These are phyloP conservation scores for Psophocarpus tetragonolobus DNA, from an alignment of 306 rosid species.

Conservation along the genomic window DNA sequence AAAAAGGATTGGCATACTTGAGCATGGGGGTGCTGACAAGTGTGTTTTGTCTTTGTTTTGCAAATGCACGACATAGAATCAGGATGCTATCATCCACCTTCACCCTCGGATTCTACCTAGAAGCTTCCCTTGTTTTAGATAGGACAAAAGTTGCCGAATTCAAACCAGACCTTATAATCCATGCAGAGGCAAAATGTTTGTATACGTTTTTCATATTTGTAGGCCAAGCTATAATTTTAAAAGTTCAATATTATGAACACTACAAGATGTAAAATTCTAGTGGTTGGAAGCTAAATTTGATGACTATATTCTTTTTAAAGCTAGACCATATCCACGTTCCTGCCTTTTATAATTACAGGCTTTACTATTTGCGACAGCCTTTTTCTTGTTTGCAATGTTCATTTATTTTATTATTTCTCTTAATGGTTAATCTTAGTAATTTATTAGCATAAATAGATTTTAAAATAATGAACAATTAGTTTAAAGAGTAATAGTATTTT, in stretches of 20 bases:
- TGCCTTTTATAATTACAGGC: too few species aligned
- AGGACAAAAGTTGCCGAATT: slow-evolving; percentile 28
- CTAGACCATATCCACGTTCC: not conserved
- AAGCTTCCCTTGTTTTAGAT: slow-evolving; percentile 28
- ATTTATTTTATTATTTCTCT: too few species aligned
- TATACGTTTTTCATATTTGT: not conserved
- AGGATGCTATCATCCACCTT: slow-evolving; percentile 14
- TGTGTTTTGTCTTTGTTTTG: slow-evolving; percentile 32
- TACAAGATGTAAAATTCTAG: not conserved
- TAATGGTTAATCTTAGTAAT: too few species aligned
- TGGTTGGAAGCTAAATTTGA: not conserved
- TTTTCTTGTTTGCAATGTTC: too few species aligned
- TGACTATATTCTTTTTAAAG: not conserved
- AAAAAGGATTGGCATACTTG: not conserved
- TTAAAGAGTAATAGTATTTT: too few species aligned
- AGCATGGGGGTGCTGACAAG: slow-evolving; percentile 29
- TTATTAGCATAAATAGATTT: too few species aligned
- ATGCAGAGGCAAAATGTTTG: slow-evolving; percentile 8
- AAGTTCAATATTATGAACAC: not conserved
- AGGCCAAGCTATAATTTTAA: not conserved
- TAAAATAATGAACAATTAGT: too few species aligned
- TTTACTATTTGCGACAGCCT: too few species aligned
- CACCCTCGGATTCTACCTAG: slow-evolving; percentile 14
- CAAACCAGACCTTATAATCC: not conserved
- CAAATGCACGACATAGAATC: slow-evolving; percentile 12